Conservation (phyloP, 1,139 yeast genomes). For the Geotrichum carabidarum region DNA sequence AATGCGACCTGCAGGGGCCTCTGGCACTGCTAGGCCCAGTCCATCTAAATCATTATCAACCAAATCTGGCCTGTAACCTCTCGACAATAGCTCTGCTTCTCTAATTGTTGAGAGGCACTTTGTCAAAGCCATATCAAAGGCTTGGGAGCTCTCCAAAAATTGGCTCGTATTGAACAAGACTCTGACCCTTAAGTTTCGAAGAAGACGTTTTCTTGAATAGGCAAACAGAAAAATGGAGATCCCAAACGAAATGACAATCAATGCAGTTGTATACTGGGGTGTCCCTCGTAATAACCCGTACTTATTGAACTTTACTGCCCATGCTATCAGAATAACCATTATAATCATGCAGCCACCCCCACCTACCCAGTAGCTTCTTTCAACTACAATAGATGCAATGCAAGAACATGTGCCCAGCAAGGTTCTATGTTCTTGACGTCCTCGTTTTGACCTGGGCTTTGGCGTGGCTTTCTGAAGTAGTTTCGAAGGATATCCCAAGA, state of each 20-base stretch:
- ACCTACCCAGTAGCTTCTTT: conserved; percentile 14
- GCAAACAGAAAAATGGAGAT: conserved; percentile 33
- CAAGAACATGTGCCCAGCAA: neutral
- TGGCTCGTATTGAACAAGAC: conserved; percentile 32
- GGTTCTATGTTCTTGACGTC: neutral
- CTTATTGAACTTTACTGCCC: conserved; percentile 26
- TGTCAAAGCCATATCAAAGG: conserved; percentile 35
- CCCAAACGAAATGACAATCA: conserved; percentile 11
- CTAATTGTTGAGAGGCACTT: conserved; percentile 35
- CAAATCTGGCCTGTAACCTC: neutral
- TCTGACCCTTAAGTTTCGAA: conserved; percentile 36
- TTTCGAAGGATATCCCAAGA: neutral
- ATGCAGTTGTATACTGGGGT: neutral
- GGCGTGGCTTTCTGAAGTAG: neutral
- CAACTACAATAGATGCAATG: conserved; percentile 13
- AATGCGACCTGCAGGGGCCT: neutral
- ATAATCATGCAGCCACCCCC: conserved; percentile 33
- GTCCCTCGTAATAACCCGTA: neutral
- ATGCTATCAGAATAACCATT: conserved; percentile 33
- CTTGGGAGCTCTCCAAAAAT: conserved; percentile 31
- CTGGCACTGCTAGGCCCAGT: neutral
- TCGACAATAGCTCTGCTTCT: conserved; percentile 33
- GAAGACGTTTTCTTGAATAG: conserved; percentile 34
- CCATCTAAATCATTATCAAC: neutral
- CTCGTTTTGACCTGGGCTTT: neutral